phyloP scores from a whole-genome alignment of 176 grass and related monocot genomes.

The Alloteropsis semialata region DNA sequence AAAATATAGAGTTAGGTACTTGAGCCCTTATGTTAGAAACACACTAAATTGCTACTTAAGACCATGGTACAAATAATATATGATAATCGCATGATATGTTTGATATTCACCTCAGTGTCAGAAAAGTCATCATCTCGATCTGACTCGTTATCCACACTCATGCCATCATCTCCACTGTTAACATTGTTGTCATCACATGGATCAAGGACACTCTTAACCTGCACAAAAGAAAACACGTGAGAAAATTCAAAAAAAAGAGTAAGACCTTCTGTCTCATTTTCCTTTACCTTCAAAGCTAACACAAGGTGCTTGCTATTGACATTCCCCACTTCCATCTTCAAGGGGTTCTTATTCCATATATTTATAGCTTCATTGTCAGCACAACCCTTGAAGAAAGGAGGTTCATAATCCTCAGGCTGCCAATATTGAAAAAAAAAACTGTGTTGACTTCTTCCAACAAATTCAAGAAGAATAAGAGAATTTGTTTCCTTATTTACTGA shows the following conservation, averaged over 20 bases:
- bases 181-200: conserved; percentile 80
- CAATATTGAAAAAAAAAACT: not conserved
- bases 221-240: conserved; percentile 37
- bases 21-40: not conserved
- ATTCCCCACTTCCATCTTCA: conserved; percentile 97
- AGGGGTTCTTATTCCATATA: conserved; percentile 87
- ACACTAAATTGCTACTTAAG: conserved; percentile 13
- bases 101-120: conserved; percentile 75
- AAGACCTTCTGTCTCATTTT: not conserved
- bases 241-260: conserved; percentile 6
- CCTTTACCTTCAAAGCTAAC: conserved; percentile 82
- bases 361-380: conserved; percentile 71
- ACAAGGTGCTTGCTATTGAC: conserved; percentile 98
- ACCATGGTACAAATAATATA: not conserved
- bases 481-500: not conserved
- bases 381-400: conserved; percentile 93
- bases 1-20: not conserved
- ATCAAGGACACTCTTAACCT: conserved; percentile 99
- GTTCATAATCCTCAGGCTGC: conserved; percentile 96
- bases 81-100: not conserved
- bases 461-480: conserved; percentile 10
- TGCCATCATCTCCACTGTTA: conserved; percentile 61
- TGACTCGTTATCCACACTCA: conserved; percentile 69
- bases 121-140: conserved; percentile 64
- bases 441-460: conserved; percentile 23